A percentile compares a stretch with the other conserved stretches of the same genome.
These are phyloP conservation scores for Leptomonas pyrrhocoris DNA, from an alignment of 208 protist species.

Conservation along the genomic window DNA sequence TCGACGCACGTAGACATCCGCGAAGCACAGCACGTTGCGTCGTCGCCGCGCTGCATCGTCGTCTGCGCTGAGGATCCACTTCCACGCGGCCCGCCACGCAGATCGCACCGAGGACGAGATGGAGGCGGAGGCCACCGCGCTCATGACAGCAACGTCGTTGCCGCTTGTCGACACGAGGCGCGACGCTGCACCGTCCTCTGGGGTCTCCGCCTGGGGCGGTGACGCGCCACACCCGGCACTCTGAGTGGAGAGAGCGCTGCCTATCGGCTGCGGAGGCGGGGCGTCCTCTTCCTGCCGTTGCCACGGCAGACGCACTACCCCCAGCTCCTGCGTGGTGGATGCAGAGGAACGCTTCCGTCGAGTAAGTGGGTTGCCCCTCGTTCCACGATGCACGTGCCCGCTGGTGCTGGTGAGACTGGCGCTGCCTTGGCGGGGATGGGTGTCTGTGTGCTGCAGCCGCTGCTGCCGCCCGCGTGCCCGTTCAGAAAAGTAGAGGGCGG, in stretches of 20 bases:
- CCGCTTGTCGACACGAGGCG: no score
- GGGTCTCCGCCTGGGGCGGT: background rate
- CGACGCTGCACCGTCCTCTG: no score
- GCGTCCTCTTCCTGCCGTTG: background rate
- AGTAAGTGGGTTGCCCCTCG: background rate
- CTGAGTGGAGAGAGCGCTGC: background rate
- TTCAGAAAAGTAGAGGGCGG: constrained; percentile 25
- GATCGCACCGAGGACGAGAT: background rate
- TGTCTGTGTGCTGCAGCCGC: no score
- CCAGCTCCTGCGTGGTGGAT: background rate
- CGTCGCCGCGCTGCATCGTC: constrained; percentile 8
- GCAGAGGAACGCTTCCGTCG: background rate
- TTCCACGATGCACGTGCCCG: background rate
- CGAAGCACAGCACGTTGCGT: constrained; percentile 21
- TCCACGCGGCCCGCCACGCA: background rate
- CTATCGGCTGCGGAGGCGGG: background rate
- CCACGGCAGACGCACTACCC: constrained; percentile 9
- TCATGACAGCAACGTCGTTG: background rate
- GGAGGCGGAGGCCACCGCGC: background rate
- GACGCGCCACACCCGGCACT: background rate
- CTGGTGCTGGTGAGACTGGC: background rate
- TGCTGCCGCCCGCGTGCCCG: constrained; percentile 4
- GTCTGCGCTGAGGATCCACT: constrained; percentile 2
- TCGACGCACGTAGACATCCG: constrained; percentile 25
- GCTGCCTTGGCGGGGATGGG: background rate